Percentiles rank a stretch among this genome's conserved stretches.
Evolutionary conservation across 768 basidiomycete species (phyloP).

Genomic region (Galerina sulciceps): DNA sequence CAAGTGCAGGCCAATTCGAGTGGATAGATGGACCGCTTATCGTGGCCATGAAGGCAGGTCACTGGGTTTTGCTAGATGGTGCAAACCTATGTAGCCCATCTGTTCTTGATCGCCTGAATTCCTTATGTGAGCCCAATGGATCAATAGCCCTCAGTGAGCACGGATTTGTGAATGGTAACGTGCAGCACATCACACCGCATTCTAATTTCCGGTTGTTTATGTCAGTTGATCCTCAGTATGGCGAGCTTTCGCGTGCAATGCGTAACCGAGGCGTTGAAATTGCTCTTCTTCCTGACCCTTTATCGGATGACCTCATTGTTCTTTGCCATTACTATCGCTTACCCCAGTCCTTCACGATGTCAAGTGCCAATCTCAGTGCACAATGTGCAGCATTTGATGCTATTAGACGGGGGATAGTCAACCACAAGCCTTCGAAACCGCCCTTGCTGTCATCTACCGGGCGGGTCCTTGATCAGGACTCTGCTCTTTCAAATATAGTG

Average conservation of each 20-base stretch:
- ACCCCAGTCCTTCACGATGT: conserved; percentile 29
- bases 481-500: conserved; percentile 44
- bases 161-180: conserved; percentile 77
- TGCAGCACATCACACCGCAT: conserved; percentile 81
- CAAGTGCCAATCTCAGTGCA: conserved; percentile 7
- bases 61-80: conserved; percentile 90
- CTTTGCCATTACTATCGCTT: conserved; percentile 54
- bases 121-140: conserved; percentile 89
- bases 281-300: conserved; percentile 43
- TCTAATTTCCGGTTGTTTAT: conserved; percentile 92
- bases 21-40: conserved; percentile 97
- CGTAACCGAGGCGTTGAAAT: conserved; percentile 95
- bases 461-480: conserved; percentile 51
- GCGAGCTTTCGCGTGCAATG: conserved; percentile 97
- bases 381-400: conserved; percentile 35
- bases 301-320: conserved; percentile 50
- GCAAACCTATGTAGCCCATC: conserved; percentile 96
- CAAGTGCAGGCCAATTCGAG: conserved; percentile 67
- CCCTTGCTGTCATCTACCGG: conserved; percentile 37
- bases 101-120: conserved; percentile 95
- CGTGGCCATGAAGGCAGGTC: conserved; percentile 80
- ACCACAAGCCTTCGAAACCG: background rate
- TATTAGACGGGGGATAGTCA: conserved; percentile 37
- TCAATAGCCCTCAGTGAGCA: conserved; percentile 86
- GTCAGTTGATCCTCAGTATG: conserved; percentile 88